Conservation (phyloP, 306 rosid species). For the Dryas alaskensis region DNA sequence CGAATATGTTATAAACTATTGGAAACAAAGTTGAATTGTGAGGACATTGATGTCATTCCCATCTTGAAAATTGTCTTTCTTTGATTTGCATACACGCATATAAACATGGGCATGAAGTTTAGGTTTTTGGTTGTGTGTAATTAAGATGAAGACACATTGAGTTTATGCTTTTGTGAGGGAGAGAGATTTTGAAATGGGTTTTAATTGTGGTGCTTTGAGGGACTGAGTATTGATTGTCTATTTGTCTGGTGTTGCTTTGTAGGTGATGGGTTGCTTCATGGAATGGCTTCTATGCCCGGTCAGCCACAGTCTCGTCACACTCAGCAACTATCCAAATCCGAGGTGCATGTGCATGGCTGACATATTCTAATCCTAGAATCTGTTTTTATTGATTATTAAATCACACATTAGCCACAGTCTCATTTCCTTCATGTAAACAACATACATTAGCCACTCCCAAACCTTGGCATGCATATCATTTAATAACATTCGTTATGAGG, state of each 20-base stretch:
- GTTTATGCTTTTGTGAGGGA: neutral
- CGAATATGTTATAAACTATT: neutral
- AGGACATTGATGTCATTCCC: neutral
- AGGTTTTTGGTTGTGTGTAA: too few species aligned
- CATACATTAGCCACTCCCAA: neutral
- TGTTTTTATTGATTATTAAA: neutral
- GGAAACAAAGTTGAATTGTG: neutral
- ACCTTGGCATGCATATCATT: neutral
- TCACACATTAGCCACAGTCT: too few species aligned
- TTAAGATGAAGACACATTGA: too few species aligned
- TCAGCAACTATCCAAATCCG: slow-evolving; percentile 80
- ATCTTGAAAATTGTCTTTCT: neutral
- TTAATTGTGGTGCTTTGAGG: too few species aligned
- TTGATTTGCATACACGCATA: neutral
- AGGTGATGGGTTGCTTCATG: slow-evolving; percentile 26
- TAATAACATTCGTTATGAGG: neutral
- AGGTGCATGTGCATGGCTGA: neutral
- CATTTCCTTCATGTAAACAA: neutral
- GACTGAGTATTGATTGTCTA: too few species aligned
- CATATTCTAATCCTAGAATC: neutral
- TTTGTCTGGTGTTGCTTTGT: slow-evolving; percentile 25
- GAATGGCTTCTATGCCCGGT: slow-evolving; percentile 90
- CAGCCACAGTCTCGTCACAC: slow-evolving; percentile 98
- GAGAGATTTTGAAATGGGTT: too few species aligned
- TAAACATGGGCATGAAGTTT: too few species aligned